phyloP scores from a whole-genome alignment of 805 yeast genomes.

The Kazachstania africana region DNA sequence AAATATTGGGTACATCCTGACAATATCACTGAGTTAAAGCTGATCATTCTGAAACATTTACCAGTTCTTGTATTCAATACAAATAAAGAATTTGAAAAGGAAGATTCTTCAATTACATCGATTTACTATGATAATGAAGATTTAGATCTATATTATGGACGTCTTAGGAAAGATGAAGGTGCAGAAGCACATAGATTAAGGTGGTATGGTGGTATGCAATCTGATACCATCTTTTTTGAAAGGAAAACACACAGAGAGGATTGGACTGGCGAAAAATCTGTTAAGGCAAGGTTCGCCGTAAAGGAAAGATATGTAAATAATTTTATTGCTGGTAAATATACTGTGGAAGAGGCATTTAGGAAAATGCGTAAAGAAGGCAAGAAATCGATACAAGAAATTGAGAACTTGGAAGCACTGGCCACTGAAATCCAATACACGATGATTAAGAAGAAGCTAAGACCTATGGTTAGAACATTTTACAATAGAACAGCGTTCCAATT shows the following conservation, averaged over 20 bases:
- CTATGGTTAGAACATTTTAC: constrained; percentile 91
- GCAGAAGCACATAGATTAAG: constrained; percentile 97
- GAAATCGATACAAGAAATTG: constrained; percentile 77
- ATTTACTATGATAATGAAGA: constrained; percentile 87
- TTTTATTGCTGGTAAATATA: constrained; percentile 70
- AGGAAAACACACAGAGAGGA: constrained; percentile 98
- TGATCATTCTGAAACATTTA: constrained; percentile 82
- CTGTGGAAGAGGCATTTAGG: constrained; percentile 83
- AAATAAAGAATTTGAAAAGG: constrained; percentile 87
- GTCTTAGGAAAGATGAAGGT: constrained; percentile 93
- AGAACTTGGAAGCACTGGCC: constrained; percentile 83
- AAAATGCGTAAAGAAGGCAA: constrained; percentile 89
- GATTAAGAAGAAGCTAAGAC: constrained; percentile 73
- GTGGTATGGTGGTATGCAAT: constrained; percentile 98
- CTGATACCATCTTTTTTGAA: constrained; percentile 88
- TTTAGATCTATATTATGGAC: constrained; percentile 86
- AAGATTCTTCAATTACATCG: constrained; percentile 93
- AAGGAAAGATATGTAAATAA: constrained; percentile 86
- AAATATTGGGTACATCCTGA: constrained; percentile 99
- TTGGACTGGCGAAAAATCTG: constrained; percentile 99
- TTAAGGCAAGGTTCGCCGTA: constrained; percentile 87
- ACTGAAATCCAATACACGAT: constrained; percentile 87
- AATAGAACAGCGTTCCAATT: constrained; percentile 97
- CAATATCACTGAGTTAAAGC: constrained; percentile 90
- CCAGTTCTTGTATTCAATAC: constrained; percentile 95